Evolutionary conservation across 768 basidiomycete genomes (phyloP).

Genomic region (Mycena leptocephala): DNA sequence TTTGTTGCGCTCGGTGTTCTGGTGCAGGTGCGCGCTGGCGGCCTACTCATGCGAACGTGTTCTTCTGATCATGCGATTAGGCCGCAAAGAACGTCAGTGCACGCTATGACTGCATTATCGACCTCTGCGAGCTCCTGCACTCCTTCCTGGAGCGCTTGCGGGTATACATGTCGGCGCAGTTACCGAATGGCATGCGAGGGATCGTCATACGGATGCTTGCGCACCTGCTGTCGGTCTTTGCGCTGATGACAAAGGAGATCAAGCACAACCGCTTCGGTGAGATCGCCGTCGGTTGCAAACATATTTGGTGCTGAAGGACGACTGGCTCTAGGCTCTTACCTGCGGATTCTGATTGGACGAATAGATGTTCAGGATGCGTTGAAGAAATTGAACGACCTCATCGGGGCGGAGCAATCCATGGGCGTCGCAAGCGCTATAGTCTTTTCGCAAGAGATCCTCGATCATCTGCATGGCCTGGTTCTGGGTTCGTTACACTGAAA

Average conservation of each 20-base stretch:
- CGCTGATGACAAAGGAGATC: slow-evolving; percentile 1
- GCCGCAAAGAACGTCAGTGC: neutral
- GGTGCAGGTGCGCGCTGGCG: neutral
- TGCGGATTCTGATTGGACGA: neutral
- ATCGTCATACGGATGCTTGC: slow-evolving; percentile 5
- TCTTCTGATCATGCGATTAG: neutral
- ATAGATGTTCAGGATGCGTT: neutral
- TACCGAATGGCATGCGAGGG: neutral
- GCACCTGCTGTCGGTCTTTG: slow-evolving; percentile 4
- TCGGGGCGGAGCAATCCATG: neutral
- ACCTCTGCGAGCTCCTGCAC: neutral
- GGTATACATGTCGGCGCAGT: neutral
- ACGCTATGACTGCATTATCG: neutral
- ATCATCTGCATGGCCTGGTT: neutral
- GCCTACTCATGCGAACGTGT: too few relatives aligned
- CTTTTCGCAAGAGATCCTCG: neutral
- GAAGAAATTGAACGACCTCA: neutral
- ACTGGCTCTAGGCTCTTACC: neutral
- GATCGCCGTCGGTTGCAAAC: neutral
- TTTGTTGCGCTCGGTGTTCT: neutral
- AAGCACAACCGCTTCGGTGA: slow-evolving; percentile 2
- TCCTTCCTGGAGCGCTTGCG: neutral
- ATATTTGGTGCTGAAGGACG: neutral
- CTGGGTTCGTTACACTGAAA: neutral
- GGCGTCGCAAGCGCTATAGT: neutral